Conservation (phyloP, 2,329 filamentous ascomycete species). For the Stachybotrys echinatus region DNA sequence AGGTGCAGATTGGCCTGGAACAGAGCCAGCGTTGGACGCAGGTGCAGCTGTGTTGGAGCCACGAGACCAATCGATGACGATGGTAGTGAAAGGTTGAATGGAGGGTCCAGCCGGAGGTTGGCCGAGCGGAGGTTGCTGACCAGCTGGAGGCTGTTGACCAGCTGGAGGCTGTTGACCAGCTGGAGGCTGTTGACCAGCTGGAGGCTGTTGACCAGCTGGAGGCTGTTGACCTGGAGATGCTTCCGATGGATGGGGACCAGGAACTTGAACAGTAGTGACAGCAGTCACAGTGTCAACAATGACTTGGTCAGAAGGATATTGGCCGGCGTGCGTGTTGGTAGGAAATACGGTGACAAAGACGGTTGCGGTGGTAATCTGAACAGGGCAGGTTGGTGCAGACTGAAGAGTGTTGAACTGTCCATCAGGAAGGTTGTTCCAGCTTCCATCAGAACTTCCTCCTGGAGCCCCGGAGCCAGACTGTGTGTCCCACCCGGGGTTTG, state of each 20-base stretch:
- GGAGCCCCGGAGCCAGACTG: neutral
- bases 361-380: slow-evolving; percentile 31
- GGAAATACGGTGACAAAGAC: slow-evolving; percentile 43
- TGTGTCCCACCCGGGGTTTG: neutral
- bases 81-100: neutral
- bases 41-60: neutral
- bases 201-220: neutral
- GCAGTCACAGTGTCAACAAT: slow-evolving; percentile 1
- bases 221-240: neutral
- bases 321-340: slow-evolving; percentile 18
- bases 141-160: neutral
- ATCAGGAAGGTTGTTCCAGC: slow-evolving; percentile 1
- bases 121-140: neutral
- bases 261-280: slow-evolving; percentile 2
- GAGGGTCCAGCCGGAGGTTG: neutral
- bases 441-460: neutral
- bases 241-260: neutral
- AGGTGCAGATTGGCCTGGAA: neutral
- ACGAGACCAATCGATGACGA: neutral
- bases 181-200: neutral
- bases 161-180: neutral
- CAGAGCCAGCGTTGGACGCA: too few species aligned
- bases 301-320: slow-evolving; percentile 5
- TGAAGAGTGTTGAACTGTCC: neutral
- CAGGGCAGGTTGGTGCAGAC: slow-evolving; percentile 28